Evolutionary conservation across 2,329 filamentous ascomycete genomes (phyloP), one percentile per base, ranked within the genome.

Genomic region (Fusarium sp.): DNA sequence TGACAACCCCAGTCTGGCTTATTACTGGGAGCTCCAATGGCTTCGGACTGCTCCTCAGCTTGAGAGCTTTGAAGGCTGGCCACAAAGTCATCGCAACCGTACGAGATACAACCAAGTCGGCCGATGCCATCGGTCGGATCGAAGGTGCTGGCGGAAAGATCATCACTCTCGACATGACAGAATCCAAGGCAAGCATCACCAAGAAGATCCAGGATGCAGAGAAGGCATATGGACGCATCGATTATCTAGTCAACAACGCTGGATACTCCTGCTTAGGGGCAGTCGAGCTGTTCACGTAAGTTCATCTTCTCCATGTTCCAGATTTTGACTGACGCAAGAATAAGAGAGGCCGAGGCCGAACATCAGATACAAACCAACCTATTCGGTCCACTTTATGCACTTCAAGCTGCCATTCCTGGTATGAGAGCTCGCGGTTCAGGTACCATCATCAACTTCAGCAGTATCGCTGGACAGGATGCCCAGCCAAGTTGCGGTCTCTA

Each of bases 211-310:
- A 72, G 15, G 68, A 68, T 9, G 76, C 72, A 8, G 73, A 30
- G 77, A 80, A 32, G 66, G 70, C 15, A 53, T 74, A 72, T 34
- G 75, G 76, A 11, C 42, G 52, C 3, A 81, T 88, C 42, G 86
- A 88, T 46, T 79, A 86, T 6, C 76, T 88, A 7, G 81, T 88
- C 44, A 88, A 88, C 69, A 85, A 86, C 61, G 85, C 86, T 4
- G 86, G 83, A 5, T 82, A 78, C 55, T 80, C 79, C 11, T 60
- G 62, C 18, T 49, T 75, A 22, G 71, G 70, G 1, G 55, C 61
- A 4, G 49, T 75, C 12, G 73, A 74, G 43, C 51, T 74, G 1
- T 78, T 80, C 54, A 79, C 73, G 22, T 74, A 61, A 52, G 71
- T 66, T 11, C 24, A 50, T 55, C 18, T 34, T 25, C 15, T 8